Evolutionary conservation across 2,329 filamentous ascomycete species (phyloP).

Genomic region (Coniochaeta prunicola): DNA sequence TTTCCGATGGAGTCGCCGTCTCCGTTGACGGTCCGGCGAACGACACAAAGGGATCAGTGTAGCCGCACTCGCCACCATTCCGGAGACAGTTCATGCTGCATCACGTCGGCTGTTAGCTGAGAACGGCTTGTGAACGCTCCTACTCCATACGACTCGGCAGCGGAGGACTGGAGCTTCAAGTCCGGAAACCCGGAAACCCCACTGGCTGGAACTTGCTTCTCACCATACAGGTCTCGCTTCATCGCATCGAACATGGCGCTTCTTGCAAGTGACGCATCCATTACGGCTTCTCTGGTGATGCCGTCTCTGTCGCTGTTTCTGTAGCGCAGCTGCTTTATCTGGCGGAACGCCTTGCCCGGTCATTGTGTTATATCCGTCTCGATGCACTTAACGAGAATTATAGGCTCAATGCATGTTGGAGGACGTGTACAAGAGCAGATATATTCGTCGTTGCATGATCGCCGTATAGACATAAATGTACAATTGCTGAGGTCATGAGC

Average conservation of each 20-base stretch:
- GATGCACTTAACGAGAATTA: background rate
- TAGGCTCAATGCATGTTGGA: background rate
- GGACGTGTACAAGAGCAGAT: background rate
- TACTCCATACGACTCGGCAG: background rate
- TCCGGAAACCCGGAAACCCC: background rate
- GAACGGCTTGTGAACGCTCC: background rate
- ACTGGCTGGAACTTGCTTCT: conserved; percentile 8
- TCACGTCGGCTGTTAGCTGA: background rate
- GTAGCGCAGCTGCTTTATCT: conserved; percentile 14
- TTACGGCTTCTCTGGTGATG: conserved; percentile 29
- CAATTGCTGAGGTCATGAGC: background rate
- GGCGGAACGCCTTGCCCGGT: background rate
- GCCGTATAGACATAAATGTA: background rate
- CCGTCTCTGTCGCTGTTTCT: conserved; percentile 27
- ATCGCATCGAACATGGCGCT: conserved; percentile 30
- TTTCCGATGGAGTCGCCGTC: background rate
- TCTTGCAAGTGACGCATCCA: conserved; percentile 20
- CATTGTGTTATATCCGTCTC: background rate
- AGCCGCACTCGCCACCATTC: conserved; percentile 33
- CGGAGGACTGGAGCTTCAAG: background rate
- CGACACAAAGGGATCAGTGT: conserved; percentile 13
- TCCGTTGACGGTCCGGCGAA: background rate
- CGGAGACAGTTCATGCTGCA: conserved; percentile 36
- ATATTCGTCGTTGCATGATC: background rate
- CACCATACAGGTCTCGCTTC: conserved; percentile 38